A percentile compares a stretch with the other conserved stretches of the same genome.
These are phyloP conservation scores for Metschnikowia gruessii DNA, from an alignment of 805 yeast genomes.

Conservation along the genomic window DNA sequence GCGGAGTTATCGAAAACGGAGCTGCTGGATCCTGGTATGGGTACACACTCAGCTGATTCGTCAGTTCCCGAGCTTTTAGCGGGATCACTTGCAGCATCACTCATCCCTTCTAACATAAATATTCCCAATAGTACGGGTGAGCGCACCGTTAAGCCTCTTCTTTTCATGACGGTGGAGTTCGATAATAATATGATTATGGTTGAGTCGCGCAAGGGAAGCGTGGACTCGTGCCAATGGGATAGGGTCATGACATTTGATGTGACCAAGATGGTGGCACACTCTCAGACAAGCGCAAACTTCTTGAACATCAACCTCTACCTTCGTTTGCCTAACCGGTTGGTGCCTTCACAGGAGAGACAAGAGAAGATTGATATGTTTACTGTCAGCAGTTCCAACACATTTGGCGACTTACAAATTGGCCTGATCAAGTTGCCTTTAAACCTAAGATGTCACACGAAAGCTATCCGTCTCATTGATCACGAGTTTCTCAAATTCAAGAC, in stretches of 20 bases:
- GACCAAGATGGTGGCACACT: slow-evolving; percentile 35
- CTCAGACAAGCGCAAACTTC: slow-evolving; percentile 43
- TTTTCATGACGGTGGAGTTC: slow-evolving; percentile 86
- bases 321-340: slow-evolving; percentile 64
- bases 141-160: slow-evolving; percentile 58
- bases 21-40: slow-evolving; percentile 1
- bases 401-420: slow-evolving; percentile 74
- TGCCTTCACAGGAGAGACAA: slow-evolving; percentile 40
- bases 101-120: slow-evolving; percentile 50
- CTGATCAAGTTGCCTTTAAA: slow-evolving; percentile 61
- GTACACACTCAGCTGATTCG: slow-evolving; percentile 4
- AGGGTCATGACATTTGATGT: slow-evolving; percentile 91
- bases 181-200: slow-evolving; percentile 90
- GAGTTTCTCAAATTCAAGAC: slow-evolving; percentile 36
- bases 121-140: slow-evolving; percentile 47
- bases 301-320: slow-evolving; percentile 77
- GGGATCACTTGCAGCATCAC: slow-evolving; percentile 33
- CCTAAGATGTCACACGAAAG: slow-evolving; percentile 47
- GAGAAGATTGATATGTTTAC: slow-evolving; percentile 32
- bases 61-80: slow-evolving; percentile 26
- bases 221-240: slow-evolving; percentile 77
- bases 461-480: slow-evolving; percentile 64
- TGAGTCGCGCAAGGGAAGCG: slow-evolving; percentile 82
- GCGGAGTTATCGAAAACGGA: slow-evolving; percentile 13
- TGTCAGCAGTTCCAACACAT: slow-evolving; percentile 35